Conservation (phyloP, 73 alveolate genomes). For the Paramecium pentaurelia region DNA sequence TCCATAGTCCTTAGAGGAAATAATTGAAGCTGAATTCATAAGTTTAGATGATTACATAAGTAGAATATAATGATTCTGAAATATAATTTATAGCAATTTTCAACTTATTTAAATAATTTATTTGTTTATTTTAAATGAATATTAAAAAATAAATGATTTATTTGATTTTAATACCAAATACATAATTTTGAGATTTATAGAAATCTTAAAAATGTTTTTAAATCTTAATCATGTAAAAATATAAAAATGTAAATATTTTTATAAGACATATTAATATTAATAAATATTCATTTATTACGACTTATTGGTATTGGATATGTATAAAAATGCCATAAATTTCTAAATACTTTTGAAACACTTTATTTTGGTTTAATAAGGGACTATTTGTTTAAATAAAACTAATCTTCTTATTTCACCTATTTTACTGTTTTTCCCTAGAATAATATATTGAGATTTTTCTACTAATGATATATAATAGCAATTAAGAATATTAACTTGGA, state of each 20-base stretch:
- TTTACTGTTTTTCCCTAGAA: background rate
- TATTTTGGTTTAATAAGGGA: background rate
- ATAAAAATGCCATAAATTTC: background rate
- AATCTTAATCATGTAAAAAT: too few relatives aligned
- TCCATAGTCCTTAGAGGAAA: background rate
- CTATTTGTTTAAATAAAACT: background rate
- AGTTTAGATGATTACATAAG: constrained; percentile 23
- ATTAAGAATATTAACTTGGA: background rate
- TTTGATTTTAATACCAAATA: too few relatives aligned
- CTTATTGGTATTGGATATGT: background rate
- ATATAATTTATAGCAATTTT: too few relatives aligned
- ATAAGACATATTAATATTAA: background rate
- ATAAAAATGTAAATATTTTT: background rate
- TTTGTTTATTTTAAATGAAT: background rate
- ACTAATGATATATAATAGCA: background rate
- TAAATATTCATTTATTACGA: background rate
- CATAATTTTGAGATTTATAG: background rate
- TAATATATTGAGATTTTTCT: background rate
- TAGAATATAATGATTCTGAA: background rate
- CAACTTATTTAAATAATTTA: background rate
- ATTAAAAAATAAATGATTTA: too few relatives aligned
- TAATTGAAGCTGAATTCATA: constrained; percentile 11
- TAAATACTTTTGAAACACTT: background rate
- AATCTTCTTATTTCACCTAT: background rate
- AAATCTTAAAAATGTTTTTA: too few relatives aligned